Base-by-base conservation (phyloP, 140 eudicot genomes). In the Stevia rebaudiana region DNA sequence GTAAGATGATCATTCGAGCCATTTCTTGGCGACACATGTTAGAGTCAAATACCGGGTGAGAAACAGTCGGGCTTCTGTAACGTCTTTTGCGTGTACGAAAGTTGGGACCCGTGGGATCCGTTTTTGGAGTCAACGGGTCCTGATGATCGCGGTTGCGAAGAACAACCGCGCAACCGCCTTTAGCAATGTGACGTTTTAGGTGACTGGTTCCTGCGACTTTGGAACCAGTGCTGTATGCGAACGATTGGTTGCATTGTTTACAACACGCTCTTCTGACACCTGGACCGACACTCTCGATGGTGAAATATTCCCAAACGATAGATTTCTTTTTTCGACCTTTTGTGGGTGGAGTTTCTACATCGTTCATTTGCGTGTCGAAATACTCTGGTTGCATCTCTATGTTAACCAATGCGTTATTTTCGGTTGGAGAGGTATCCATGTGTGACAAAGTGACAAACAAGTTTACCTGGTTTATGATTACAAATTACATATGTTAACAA, bases 141-240 rank as follows among this genome's bases (percentile, higher is more conserved):
- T 68, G 71, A 4, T 55, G 78, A 67, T 78, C 82, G 10, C 52
- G 84, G 40, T 84, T 84, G 47, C 91, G 91, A 3, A 84, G 84
- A 24, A 79, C 74, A 2, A 82, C 83, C 0, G 89, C 95, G 73
- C 98, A 91, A 5, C 95, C 78, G 3, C 98, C 98, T 60, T 84
- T 91, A 18, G 92, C 96, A 22, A 91, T 91, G 72, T 91, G 98
- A 41, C 98, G 95, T 56, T 91, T 91, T 63, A 91, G 89, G 69
- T 91, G 98, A 49, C 98, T 91, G 17, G 98, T 91, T 35, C 98
- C 98, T 3, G 96, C 95, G 24, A 88, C 98, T 67, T 91, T 91
- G 2, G 85, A 69, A n/a, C 96, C 98, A 0, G 87, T 91, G 58
- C 96, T 84, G 78, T 91, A 91, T 11, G 98, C 95, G 69, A 87